Base-by-base conservation (phyloP, 2,329 filamentous ascomycete species). In the Trichophyton benhamiae region DNA sequence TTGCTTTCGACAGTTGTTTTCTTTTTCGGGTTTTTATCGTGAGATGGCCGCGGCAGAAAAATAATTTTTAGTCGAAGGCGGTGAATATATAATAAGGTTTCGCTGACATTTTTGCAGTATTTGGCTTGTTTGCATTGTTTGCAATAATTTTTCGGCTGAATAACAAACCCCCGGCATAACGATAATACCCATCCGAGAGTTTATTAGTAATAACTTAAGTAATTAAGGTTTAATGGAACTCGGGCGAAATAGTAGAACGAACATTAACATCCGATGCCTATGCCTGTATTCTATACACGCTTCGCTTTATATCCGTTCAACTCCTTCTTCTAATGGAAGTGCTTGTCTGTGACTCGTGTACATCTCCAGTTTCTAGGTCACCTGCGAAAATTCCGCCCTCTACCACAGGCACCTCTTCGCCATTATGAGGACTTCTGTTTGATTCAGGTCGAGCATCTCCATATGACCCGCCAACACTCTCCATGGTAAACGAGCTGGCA, bases 401-500 rank as follows among this genome's bases (percentile, higher is more conserved):
- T 3, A 67, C 70, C 3, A n/a, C 17, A 30, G 52, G 17, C 8
- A 36, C 3, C 11, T 38, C 27, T 17, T 9, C 36, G 5, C 48
- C 42, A 11, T 42, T 53, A 15, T 46, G 58, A 8, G 57, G n/a
- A 38, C 36, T 11, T 7, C 49, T 52, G 5, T 38, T 9, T 5
- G 25, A n/a, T 13, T 63, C 46, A 20, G 67, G 62, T n/a, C 71
- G 67, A 15, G 69, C 72, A 41, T 74, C 72, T 0, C 80, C 83
- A 70, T 83, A 83, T 15, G 78, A 76, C 0, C 86, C 87, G 11
- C 87, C 86, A 4, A 87, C 85, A 62, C 84, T 86, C 72, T 89
- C 86, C 85, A 90, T 89, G 0, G 83, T 89, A 63, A 89, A 89
- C 7, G 82, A 79, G 61, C 85, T 87, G 0, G 88, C 88, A 0